These are phyloP conservation scores for Chytridium lagenaria DNA, from an alignment of 371 early-diverging fungal species.

Conservation along the genomic window DNA sequence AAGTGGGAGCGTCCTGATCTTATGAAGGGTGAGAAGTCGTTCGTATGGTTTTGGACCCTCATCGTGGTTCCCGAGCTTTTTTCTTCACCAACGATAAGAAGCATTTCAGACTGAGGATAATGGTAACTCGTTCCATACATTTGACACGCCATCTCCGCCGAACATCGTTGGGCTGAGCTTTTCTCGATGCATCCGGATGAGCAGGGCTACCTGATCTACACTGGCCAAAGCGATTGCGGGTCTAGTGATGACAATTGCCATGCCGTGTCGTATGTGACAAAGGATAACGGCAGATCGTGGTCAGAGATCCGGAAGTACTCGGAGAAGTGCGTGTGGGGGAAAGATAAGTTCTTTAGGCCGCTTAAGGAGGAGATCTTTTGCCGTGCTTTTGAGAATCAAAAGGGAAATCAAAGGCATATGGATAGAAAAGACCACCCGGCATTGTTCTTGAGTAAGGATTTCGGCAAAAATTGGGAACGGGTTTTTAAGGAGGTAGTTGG, in stretches of 20 bases:
- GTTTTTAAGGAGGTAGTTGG: conserved; percentile 70
- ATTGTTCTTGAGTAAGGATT: conserved; percentile 32
- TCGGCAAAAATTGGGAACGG: conserved; percentile 67
- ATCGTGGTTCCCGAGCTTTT: conserved; percentile 67
- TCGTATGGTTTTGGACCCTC: conserved; percentile 72
- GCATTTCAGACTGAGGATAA: conserved; percentile 75
- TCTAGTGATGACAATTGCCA: conserved; percentile 60
- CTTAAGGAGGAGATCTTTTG: conserved; percentile 70
- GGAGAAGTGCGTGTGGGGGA: conserved; percentile 71
- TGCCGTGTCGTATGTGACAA: conserved; percentile 72
- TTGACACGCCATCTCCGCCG: conserved; percentile 66
- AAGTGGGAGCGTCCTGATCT: conserved; percentile 61
- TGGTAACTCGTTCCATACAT: conserved; percentile 65
- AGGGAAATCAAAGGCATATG: conserved; percentile 62
- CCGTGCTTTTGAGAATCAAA: conserved; percentile 64
- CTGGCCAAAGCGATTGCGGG: conserved; percentile 69
- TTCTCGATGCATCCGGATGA: conserved; percentile 70
- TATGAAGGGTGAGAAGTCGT: conserved; percentile 49
- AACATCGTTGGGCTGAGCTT: conserved; percentile 68
- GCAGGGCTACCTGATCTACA: conserved; percentile 76
- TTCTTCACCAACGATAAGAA: conserved; percentile 68
- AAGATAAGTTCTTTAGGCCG: conserved; percentile 62
- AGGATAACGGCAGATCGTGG: conserved; percentile 76
- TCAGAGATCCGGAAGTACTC: conserved; percentile 65
- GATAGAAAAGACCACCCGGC: conserved; percentile 5